Conservation (phyloP, 345 rosid genomes). For the Microthlaspi erraticum region DNA sequence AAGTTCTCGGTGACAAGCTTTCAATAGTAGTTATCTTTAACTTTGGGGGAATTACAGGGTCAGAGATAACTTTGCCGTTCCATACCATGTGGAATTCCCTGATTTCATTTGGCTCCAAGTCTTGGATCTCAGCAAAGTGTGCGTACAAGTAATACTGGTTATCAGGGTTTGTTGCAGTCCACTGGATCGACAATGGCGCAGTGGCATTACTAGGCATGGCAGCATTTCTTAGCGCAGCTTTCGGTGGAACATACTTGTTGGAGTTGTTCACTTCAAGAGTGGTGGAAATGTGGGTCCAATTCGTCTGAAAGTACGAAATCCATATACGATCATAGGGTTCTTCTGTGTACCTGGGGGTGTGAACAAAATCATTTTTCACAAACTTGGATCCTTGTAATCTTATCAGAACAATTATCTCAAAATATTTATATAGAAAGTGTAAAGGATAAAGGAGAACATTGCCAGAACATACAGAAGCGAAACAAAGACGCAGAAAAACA, state of each 20-base stretch:
- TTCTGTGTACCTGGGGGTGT: slow-evolving; percentile 41
- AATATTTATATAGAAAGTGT: background rate
- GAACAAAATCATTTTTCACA: background rate
- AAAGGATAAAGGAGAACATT: no score
- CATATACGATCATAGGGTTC: slow-evolving; percentile 51
- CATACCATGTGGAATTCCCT: background rate
- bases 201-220: slow-evolving; percentile 26
- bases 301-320: background rate
- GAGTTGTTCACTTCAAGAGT: no score
- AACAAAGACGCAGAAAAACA: no score
- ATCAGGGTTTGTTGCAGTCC: background rate
- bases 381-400: background rate
- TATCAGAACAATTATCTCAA: background rate
- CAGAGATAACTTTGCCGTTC: background rate
- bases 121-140: slow-evolving; percentile 29
- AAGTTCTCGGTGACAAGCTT: background rate
- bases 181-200: slow-evolving; percentile 12
- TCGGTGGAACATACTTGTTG: slow-evolving; percentile 28
- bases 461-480: no score
- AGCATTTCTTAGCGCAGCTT: slow-evolving; percentile 5
- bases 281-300: background rate
- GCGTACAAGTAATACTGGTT: slow-evolving; percentile 4
- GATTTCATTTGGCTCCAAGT: slow-evolving; percentile 7
- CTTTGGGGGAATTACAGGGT: slow-evolving; percentile 5
- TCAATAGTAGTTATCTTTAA: background rate